Evolutionary conservation across 768 basidiomycete genomes (phyloP), one percentile per base, ranked within the genome.

Genomic region (Hericium coralloides): DNA sequence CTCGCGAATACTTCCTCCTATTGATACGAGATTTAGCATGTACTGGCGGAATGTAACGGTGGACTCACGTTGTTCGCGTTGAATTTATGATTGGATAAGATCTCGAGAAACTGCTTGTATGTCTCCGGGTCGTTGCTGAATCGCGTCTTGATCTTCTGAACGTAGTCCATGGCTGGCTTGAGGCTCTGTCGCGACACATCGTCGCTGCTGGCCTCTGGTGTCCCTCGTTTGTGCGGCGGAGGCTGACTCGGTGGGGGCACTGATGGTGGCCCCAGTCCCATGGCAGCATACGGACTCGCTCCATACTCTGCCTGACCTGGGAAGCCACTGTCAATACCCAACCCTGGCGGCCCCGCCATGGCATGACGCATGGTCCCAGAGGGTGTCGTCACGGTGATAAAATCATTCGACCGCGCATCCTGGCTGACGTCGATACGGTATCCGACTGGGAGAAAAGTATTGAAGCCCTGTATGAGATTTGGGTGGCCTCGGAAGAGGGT

Each of bases 141-240:
- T 15, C 93, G 84, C 58, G 88, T 86, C 70, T 97, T 98, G 71
- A 98, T 97, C 73, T 93, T 93, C 72, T 95, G 93, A 36, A 99
- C 93, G 63, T 95, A 98, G 64, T 92, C 84, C 56, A 98, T 86
- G 0, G 97, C 97, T 83, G 72, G 85, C 62, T 85, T 82, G 43
- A 88, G 81, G 22, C 64, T 64, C 31, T 60, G 61, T 20, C 57
- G 52, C 18, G 61, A 59, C 20, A 57, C 49, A 49, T 62, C 59
- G 18, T 60, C 60, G 15, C 31, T 14, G 2, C 39, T 39, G 10
- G 51, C 45, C 37, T 60, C 59, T 18, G 53, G 54, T 10, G 53
- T 23, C 10, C 56, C 56, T 22, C 56, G 17, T 1, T 53, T 26
- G 4, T 47, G 25, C 10, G 55, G 22, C 18, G 12, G 20, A 25